Evolutionary conservation across 345 rosid genomes (phyloP).

Genomic region (Turnera subulata): DNA sequence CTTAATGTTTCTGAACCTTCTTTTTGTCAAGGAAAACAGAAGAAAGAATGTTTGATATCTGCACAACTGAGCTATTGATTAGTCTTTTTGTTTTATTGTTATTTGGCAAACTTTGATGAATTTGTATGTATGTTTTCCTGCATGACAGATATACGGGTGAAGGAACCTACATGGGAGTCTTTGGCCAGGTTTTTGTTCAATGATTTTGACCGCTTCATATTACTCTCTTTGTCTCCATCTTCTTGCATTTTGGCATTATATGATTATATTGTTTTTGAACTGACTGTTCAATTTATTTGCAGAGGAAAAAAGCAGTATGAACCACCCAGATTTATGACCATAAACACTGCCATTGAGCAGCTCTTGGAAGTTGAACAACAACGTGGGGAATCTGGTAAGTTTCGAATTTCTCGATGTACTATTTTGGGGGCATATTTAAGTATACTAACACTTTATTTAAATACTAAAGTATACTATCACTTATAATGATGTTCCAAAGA

Average conservation of each 20-base stretch:
- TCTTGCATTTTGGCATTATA: neutral
- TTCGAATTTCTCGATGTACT: too few species aligned
- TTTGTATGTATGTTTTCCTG: neutral
- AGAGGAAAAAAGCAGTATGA: constrained; percentile 86
- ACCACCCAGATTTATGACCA: constrained; percentile 82
- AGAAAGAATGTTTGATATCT: neutral
- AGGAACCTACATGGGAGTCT: constrained; percentile 89
- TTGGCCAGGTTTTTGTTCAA: constrained; percentile 54
- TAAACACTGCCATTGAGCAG: constrained; percentile 85
- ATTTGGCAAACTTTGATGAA: neutral
- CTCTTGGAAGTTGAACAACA: constrained; percentile 72
- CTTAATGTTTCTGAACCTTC: too few species aligned
- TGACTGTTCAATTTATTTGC: constrained; percentile 13
- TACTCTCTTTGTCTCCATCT: neutral
- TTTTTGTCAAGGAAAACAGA: neutral
- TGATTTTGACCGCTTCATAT: neutral
- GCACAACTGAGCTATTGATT: neutral
- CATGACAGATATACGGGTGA: constrained; percentile 74
- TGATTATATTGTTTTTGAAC: neutral
- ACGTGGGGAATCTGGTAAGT: constrained; percentile 55
- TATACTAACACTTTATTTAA: too few species aligned
- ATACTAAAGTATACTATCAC: too few species aligned
- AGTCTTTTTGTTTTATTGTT: neutral
- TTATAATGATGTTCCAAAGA: too few species aligned
- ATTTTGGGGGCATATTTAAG: too few species aligned